These are phyloP conservation scores for Citrullus amarus DNA, from an alignment of 306 rosid species.

Conservation along the genomic window DNA sequence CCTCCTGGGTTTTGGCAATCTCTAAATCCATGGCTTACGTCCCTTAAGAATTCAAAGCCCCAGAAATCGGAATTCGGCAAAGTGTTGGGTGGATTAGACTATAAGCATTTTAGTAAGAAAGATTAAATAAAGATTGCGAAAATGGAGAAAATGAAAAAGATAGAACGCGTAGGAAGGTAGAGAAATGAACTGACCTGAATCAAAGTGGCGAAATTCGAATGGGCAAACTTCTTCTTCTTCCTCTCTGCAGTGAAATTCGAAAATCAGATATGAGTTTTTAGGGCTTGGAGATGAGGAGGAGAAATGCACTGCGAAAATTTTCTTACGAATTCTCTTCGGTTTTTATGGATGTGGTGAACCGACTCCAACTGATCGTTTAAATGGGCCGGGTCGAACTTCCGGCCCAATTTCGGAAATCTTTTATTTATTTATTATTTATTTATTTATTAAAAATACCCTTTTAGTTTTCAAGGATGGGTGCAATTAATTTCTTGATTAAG, in stretches of 20 bases:
- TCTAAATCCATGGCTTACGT: slow-evolving; percentile 29
- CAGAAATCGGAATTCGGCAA: not conserved
- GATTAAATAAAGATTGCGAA: not conserved
- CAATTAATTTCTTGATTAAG: no score
- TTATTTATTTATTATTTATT: no score
- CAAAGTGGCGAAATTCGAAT: not conserved
- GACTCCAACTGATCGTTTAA: not conserved
- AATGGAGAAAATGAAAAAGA: not conserved
- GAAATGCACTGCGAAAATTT: not conserved
- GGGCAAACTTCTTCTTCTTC: not conserved
- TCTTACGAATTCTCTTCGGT: not conserved
- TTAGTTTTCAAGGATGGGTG: no score
- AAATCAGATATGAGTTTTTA: not conserved
- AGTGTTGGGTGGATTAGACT: not conserved
- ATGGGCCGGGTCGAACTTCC: not conserved
- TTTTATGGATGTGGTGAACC: not conserved
- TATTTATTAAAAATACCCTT: no score
- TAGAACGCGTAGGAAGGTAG: not conserved
- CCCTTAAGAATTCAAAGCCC: not conserved
- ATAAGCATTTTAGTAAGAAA: not conserved
- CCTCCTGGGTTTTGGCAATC: slow-evolving; percentile 84
- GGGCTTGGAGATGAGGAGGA: not conserved
- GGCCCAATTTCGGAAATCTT: not conserved
- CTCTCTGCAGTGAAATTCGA: not conserved
- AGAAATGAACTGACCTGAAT: not conserved